A percentile compares a stretch with the other conserved stretches of the same genome.
phyloP scores from a whole-genome alignment of 139 green algal species.

The Pleodorina starrii region DNA sequence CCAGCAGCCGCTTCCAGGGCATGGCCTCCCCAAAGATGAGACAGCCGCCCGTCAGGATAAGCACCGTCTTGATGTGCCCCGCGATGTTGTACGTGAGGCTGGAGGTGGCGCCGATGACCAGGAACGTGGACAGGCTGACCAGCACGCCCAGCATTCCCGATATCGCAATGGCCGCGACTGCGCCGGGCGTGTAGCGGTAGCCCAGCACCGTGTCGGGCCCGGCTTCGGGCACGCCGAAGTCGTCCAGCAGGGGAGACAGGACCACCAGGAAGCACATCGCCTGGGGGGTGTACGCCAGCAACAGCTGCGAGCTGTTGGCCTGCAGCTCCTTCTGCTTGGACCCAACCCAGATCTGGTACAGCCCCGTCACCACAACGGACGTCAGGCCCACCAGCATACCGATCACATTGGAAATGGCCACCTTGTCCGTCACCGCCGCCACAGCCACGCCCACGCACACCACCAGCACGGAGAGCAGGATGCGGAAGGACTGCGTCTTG shows the following conservation, averaged over 20 bases:
- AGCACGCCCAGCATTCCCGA: constrained; percentile 79
- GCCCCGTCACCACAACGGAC: constrained; percentile 75
- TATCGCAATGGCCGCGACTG: constrained; percentile 72
- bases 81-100: constrained; percentile 92
- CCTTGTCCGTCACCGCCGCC: constrained; percentile 86
- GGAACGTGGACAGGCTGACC: constrained; percentile 87
- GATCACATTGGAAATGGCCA: constrained; percentile 63
- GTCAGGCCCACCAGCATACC: constrained; percentile 76
- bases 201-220: constrained; percentile 50
- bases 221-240: constrained; percentile 11
- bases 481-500: constrained; percentile 52
- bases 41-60: constrained; percentile 83
- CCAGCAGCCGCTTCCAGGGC: constrained; percentile 78
- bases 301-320: constrained; percentile 70
- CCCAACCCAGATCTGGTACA: constrained; percentile 66
- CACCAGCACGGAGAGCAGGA: constrained; percentile 45
- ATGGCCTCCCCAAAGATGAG: constrained; percentile 87
- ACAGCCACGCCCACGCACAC: constrained; percentile 85
- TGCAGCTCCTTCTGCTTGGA: constrained; percentile 71
- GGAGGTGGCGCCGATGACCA: constrained; percentile 81
- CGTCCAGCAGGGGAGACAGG: constrained; percentile 57
- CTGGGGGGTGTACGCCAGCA: constrained; percentile 59
- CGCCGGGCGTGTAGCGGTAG: constrained; percentile 49
- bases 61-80: constrained; percentile 79
- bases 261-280: constrained; percentile 39